These are phyloP conservation scores for Spencermartinsiella europaea DNA, from an alignment of 805 yeast species.

Conservation along the genomic window DNA sequence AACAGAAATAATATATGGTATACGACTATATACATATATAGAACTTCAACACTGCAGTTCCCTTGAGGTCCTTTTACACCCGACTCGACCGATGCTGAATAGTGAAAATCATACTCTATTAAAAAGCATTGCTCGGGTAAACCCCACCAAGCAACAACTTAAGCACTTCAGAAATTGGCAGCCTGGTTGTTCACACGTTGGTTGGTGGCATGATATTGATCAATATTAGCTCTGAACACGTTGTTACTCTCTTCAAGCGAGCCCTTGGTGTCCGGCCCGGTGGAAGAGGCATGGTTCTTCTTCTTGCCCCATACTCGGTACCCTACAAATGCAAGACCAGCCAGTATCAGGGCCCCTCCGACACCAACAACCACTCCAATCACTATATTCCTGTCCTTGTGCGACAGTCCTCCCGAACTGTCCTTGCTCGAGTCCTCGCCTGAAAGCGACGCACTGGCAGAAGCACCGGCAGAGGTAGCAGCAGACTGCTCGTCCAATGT, in stretches of 20 bases:
- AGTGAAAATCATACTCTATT: too few species aligned
- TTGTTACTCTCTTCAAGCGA: conserved; percentile 26
- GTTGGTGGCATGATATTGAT: conserved; percentile 32
- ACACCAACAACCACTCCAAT: conserved; percentile 70
- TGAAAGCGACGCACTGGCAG: conserved; percentile 22
- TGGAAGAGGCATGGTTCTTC: conserved; percentile 11
- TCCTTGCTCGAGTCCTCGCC: conserved; percentile 20
- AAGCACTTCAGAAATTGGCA: conserved; percentile 27
- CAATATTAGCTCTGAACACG: conserved; percentile 34
- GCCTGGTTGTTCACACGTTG: conserved; percentile 26
- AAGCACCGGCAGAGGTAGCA: conserved; percentile 15
- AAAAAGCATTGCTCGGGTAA: too few species aligned
- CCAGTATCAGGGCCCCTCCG: conserved; percentile 55
- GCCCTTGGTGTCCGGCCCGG: conserved; percentile 23
- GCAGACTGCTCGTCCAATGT: conserved; percentile 9
- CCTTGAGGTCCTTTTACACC: too few species aligned
- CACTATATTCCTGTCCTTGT: conserved; percentile 48
- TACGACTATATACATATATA: too few species aligned
- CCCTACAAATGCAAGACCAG: conserved; percentile 31
- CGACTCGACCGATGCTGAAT: too few species aligned
- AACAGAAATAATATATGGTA: too few species aligned
- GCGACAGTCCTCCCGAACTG: conserved; percentile 41
- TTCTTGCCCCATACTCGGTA: conserved; percentile 20
- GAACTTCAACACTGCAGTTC: too few species aligned
- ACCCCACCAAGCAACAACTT: too few species aligned